These are phyloP conservation scores for Gossypium lobatum DNA, from an alignment of 441 rosid species.

Conservation along the genomic window DNA sequence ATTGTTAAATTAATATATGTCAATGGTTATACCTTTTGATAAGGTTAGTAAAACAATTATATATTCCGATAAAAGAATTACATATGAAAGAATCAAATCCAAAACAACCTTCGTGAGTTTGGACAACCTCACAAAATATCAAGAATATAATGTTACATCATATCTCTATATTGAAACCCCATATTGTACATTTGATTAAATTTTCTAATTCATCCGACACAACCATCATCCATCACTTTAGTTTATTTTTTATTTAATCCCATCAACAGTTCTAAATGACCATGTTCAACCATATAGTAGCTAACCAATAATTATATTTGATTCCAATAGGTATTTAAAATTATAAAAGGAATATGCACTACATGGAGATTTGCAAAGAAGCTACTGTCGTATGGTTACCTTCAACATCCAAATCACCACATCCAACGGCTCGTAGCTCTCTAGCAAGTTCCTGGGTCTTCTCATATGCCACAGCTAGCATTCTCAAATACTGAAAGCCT, in stretches of 20 bases:
- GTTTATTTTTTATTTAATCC: constrained; percentile 3
- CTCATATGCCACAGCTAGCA: constrained; percentile 83
- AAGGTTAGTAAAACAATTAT: not conserved
- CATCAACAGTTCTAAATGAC: not conserved
- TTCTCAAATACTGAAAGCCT: constrained; percentile 5
- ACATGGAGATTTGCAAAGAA: constrained; percentile 14
- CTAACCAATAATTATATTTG: not conserved
- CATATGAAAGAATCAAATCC: not conserved
- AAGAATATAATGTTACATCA: constrained; percentile 5
- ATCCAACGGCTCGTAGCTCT: constrained; percentile 90
- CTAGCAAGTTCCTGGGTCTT: constrained; percentile 97
- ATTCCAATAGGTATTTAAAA: not conserved
- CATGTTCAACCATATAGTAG: not conserved
- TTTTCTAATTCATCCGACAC: not conserved
- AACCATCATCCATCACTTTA: constrained; percentile 1
- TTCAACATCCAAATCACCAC: constrained; percentile 99
- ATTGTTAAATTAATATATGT: not conserved
- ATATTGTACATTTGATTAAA: not conserved
- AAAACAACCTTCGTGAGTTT: not conserved
- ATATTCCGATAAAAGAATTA: not conserved
- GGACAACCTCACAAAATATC: not conserved
- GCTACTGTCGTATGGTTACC: constrained; percentile 40
- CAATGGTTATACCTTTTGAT: not conserved
- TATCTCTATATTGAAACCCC: not conserved
- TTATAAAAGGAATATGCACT: not conserved